Evolutionary conservation across 495 filamentous ascomycete species (phyloP).

Genomic region (Hypoxylon perforatum): DNA sequence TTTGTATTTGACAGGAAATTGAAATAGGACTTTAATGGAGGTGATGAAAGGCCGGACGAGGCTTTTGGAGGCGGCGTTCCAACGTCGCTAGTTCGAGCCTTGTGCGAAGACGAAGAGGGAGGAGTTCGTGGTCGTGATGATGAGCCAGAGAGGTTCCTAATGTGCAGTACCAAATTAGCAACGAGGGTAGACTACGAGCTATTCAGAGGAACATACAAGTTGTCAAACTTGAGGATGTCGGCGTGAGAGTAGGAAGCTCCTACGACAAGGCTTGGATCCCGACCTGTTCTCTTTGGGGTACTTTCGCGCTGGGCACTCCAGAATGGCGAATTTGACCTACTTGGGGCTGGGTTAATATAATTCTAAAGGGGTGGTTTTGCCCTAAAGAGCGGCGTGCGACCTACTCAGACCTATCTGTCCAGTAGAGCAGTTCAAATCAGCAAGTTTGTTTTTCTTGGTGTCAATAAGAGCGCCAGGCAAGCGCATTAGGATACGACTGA

Average conservation of each 20-base stretch:
- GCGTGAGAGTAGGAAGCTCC: slow-evolving; percentile 97
- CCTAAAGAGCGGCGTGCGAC: slow-evolving; percentile 38
- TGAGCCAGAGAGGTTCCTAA: slow-evolving; percentile 55
- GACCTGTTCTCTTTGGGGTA: slow-evolving; percentile 63
- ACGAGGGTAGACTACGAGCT: slow-evolving; percentile 23
- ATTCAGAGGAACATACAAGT: slow-evolving; percentile 59
- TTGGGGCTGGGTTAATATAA: slow-evolving; percentile 20
- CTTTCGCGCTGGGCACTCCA: slow-evolving; percentile 75
- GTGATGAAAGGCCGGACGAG: slow-evolving; percentile 64
- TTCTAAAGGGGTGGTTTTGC: not conserved
- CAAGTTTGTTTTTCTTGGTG: slow-evolving; percentile 15
- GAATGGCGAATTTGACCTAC: slow-evolving; percentile 85
- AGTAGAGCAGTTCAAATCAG: slow-evolving; percentile 37
- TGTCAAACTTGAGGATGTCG: slow-evolving; percentile 88
- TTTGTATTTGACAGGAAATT: slow-evolving; percentile 79
- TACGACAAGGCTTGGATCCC: slow-evolving; percentile 82
- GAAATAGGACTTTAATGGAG: slow-evolving; percentile 77
- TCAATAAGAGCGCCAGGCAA: slow-evolving; percentile 24
- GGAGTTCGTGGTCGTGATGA: slow-evolving; percentile 62
- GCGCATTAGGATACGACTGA: slow-evolving; percentile 20
- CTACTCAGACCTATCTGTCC: slow-evolving; percentile 71
- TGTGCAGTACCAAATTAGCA: slow-evolving; percentile 34
- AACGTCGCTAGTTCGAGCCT: slow-evolving; percentile 52
- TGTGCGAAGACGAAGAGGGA: slow-evolving; percentile 53
- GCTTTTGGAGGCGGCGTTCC: slow-evolving; percentile 67